Evolutionary conservation across 2,329 filamentous ascomycete genomes (phyloP).

Genomic region (Claviceps maximensis): DNA sequence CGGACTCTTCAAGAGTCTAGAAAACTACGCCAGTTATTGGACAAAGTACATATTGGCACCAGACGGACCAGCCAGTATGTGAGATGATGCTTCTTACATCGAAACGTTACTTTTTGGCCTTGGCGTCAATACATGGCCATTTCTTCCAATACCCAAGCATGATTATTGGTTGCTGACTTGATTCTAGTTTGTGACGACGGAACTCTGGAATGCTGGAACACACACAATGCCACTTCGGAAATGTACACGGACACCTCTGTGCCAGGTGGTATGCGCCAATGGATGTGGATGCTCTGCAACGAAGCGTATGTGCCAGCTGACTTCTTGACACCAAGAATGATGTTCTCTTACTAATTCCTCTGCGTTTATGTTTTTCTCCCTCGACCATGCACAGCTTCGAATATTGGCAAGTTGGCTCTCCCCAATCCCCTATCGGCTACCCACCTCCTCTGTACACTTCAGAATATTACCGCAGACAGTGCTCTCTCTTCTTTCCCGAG

Average conservation of each 20-base stretch:
- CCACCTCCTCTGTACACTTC: conserved; percentile 32
- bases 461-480: conserved; percentile 43
- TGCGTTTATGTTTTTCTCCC: neutral
- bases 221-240: conserved; percentile 10
- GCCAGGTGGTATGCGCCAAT: conserved; percentile 27
- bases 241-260: conserved; percentile 32
- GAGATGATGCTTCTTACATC: neutral
- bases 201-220: conserved; percentile 5
- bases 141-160: neutral
- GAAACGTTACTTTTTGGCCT: too few species aligned
- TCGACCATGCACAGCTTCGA: conserved; percentile 11
- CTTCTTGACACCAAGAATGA: neutral
- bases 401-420: conserved; percentile 7
- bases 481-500: conserved; percentile 39
- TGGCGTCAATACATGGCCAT: too few species aligned
- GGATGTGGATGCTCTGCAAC: conserved; percentile 50
- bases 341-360: neutral
- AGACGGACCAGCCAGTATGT: conserved; percentile 29
- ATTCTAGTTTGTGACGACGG: neutral
- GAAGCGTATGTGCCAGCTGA: conserved; percentile 34
- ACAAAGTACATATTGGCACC: conserved; percentile 30
- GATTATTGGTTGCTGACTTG: neutral
- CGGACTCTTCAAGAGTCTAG: conserved; percentile 38
- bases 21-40: conserved; percentile 42
- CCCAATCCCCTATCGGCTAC: conserved; percentile 29